Evolutionary conservation across 169 alveolate species (phyloP), one percentile per base, ranked within the genome.

Genomic region (Eimeria necatrix): DNA sequence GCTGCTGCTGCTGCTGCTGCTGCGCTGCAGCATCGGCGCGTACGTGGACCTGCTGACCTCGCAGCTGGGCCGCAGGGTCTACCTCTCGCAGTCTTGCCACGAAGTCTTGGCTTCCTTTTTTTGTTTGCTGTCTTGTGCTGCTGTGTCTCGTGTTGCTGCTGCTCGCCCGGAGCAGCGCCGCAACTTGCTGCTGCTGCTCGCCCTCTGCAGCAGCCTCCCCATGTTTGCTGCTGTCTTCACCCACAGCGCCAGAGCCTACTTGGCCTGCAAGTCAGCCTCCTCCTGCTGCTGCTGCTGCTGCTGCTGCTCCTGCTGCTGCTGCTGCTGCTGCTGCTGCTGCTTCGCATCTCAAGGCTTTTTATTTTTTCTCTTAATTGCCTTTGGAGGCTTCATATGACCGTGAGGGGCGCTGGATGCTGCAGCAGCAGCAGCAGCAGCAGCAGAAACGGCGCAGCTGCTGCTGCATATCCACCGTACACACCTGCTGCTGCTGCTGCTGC

Each of bases 1-100:
- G 86, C 86, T 46, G 86, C 86, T 41, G 86, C 60, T 76, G 53
- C 60, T 48, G 86, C 60, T 76, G 86, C 86, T 16, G 81, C 49
- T 76, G 61, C 41, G 61, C 22, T 76, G 86, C 86, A 76, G 86
- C 86, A 76, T 76, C 5, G 86, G 86, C 60, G 86, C 86, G 52
- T 32, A 48, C 60, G 86, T 76, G 56, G 86, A 76, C 24, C 41
- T 76, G 60, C 60, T 76, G 20, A 76, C 86, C 16, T 76, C 86
- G 4, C 86, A 76, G 86, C 60, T 76, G 60, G 86, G 86, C 32
- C 60, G 60, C 60, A 4, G 60, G 32, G 86, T 76, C 14, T 76
- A 76, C 22, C 10, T 76, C 5, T 76, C 61, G 86, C 86, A 76
- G 86, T 32, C 86, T 3, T 56, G 86, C 32, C 56, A 76, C 14